phyloP scores from a whole-genome alignment of 805 yeast genomes.

The Jamesozyma rosinii region DNA sequence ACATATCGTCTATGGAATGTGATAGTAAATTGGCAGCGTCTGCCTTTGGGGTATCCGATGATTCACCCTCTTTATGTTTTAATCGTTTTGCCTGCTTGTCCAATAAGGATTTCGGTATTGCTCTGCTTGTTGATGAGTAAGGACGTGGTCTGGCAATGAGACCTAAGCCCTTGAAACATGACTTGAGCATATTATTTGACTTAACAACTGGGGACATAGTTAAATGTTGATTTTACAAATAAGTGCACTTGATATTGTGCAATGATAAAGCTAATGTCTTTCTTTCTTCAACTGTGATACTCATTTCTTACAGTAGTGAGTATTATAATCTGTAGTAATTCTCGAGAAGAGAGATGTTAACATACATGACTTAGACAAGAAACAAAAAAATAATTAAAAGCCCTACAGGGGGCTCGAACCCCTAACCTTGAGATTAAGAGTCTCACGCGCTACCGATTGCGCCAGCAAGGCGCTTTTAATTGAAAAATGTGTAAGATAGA shows the following conservation, averaged over 20 bases:
- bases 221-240: no score
- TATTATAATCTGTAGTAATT: no score
- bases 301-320: no score
- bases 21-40: neutral
- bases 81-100: conserved; percentile 17
- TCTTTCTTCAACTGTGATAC: no score
- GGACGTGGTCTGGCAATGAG: neutral
- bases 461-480: conserved; percentile 7
- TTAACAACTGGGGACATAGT: neutral
- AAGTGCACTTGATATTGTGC: no score
- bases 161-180: neutral
- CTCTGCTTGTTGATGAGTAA: neutral
- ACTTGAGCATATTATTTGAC: neutral
- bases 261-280: no score
- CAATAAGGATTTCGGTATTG: conserved; percentile 14
- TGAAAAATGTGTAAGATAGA: no score
- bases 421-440: conserved; percentile 10
- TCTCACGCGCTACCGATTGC: conserved; percentile 10
- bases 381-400: conserved; percentile 1
- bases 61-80: conserved; percentile 4
- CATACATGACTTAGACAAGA: neutral
- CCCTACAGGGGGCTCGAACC: conserved; percentile 11
- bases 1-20: conserved; percentile 17
- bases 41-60: conserved; percentile 6
- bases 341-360: neutral